Evolutionary conservation across 2,329 filamentous ascomycete genomes (phyloP).

Genomic region (Pezicula neosporulosa): DNA sequence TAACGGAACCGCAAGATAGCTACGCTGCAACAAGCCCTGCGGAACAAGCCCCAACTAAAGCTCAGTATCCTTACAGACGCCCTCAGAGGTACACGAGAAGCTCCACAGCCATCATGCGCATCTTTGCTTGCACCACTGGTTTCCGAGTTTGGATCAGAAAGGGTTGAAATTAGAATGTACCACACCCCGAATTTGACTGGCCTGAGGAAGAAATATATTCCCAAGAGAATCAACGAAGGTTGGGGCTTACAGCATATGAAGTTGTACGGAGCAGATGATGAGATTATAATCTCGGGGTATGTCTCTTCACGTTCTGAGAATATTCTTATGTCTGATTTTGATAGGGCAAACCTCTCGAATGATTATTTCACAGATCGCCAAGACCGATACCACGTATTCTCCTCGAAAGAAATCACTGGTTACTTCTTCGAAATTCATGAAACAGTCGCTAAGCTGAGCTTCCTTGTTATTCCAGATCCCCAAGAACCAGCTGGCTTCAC

Average conservation of each 20-base stretch:
- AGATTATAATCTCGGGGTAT: constrained; percentile 89
- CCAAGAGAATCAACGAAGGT: constrained; percentile 90
- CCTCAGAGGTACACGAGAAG: constrained; percentile 85
- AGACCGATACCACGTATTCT: constrained; percentile 91
- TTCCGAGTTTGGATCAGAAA: constrained; percentile 73
- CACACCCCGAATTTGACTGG: constrained; percentile 96
- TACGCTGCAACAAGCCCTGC: constrained; percentile 72
- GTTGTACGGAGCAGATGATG: constrained; percentile 91
- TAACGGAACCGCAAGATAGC: constrained; percentile 52
- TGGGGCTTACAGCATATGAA: constrained; percentile 99
- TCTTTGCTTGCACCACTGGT: constrained; percentile 85
- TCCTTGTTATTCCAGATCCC: constrained; percentile 64
- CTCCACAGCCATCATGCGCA: constrained; percentile 80
- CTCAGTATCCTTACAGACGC: constrained; percentile 91
- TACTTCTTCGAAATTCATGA: constrained; percentile 79
- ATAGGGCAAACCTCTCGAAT: constrained; percentile 77
- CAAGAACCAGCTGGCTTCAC: constrained; percentile 52
- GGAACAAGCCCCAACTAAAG: constrained; percentile 69
- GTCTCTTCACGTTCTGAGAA: constrained; percentile 10
- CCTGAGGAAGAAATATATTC: constrained; percentile 76
- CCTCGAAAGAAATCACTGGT: constrained; percentile 72
- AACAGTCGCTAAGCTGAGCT: constrained; percentile 77
- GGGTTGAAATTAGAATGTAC: constrained; percentile 95
- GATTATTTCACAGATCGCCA: constrained; percentile 98
- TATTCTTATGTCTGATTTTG: constrained; percentile 5